These are phyloP conservation scores for Didymella keratinophila DNA, from an alignment of 2,329 filamentous ascomycete genomes.

Conservation along the genomic window DNA sequence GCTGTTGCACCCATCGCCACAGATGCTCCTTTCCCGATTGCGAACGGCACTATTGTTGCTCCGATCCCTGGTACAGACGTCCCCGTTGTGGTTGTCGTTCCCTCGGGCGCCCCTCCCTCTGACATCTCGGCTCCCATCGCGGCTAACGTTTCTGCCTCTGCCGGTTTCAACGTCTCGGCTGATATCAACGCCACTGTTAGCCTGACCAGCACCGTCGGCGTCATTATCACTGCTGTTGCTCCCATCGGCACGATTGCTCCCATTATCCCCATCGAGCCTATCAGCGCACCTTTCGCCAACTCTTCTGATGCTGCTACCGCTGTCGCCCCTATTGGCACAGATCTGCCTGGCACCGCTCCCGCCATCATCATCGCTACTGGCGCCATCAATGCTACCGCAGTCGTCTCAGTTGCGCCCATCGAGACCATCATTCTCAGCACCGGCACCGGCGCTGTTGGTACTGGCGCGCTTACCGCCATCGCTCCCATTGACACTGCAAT, in stretches of 20 bases:
- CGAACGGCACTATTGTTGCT: conserved; percentile 7
- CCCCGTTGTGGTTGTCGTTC: conserved; percentile 4
- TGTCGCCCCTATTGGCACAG: conserved; percentile 2
- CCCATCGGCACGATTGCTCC: conserved; percentile 14
- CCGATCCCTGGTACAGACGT: conserved; percentile 5
- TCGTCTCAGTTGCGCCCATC: conserved; percentile 4
- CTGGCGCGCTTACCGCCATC: conserved; percentile 4
- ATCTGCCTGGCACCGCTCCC: conserved; percentile 3
- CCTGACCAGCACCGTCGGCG: conserved; percentile 13
- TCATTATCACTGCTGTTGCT: conserved; percentile 14
- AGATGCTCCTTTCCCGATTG: conserved; percentile 9
- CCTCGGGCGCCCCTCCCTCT: conserved; percentile 6
- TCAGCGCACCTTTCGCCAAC: conserved; percentile 7
- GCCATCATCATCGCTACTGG: conserved; percentile 12
- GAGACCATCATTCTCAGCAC: conserved; percentile 11
- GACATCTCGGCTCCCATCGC: conserved; percentile 2
- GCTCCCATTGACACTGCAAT: conserved; percentile 3
- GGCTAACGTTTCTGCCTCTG: conserved; percentile 7
- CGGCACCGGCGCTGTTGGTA: conserved; percentile 1
- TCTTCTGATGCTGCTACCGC: conserved; percentile 6
- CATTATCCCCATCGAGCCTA: conserved; percentile 7
- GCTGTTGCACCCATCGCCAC: conserved; percentile 6
- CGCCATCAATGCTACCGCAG: background rate
- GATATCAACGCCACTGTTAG: conserved; percentile 7
- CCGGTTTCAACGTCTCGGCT: conserved; percentile 1